Conservation (phyloP, 108 stramenopile genomes). For the Cyclotella atomus region DNA sequence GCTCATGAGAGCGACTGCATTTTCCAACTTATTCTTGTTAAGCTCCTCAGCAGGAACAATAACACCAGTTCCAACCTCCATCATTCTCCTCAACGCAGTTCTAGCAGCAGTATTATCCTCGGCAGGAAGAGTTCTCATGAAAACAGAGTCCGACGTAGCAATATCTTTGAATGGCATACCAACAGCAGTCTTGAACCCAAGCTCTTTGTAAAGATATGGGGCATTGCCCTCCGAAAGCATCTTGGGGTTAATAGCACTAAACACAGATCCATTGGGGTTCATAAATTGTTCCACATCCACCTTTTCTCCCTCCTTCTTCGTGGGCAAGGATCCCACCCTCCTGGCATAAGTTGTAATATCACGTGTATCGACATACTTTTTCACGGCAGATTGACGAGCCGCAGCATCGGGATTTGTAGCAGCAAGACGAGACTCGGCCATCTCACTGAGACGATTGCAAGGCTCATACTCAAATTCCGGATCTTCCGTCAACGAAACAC, state of each 20-base stretch:
- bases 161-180: conserved; percentile 99
- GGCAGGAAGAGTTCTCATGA: conserved; percentile 78
- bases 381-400: conserved; percentile 69
- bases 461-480: conserved; percentile 95
- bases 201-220: conserved; percentile 85
- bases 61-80: conserved; percentile 91
- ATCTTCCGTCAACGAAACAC: conserved; percentile 96
- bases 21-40: conserved; percentile 87
- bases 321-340: conserved; percentile 73
- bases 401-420: conserved; percentile 64
- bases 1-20: conserved; percentile 89
- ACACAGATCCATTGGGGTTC: conserved; percentile 88
- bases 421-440: conserved; percentile 78
- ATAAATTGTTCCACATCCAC: conserved; percentile 88
- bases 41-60: conserved; percentile 89
- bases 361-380: conserved; percentile 81
- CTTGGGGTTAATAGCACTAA: conserved; percentile 75
- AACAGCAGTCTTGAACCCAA: conserved; percentile 95
- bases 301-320: conserved; percentile 75
- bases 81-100: conserved; percentile 85
- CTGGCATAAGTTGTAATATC: conserved; percentile 81
- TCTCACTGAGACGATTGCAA: conserved; percentile 90
- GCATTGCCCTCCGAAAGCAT: conserved; percentile 81
- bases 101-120: conserved; percentile 75
- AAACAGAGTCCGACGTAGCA: conserved; percentile 91